phyloP scores from a whole-genome alignment of 805 yeast species.

The Millerozyma acaciae region DNA sequence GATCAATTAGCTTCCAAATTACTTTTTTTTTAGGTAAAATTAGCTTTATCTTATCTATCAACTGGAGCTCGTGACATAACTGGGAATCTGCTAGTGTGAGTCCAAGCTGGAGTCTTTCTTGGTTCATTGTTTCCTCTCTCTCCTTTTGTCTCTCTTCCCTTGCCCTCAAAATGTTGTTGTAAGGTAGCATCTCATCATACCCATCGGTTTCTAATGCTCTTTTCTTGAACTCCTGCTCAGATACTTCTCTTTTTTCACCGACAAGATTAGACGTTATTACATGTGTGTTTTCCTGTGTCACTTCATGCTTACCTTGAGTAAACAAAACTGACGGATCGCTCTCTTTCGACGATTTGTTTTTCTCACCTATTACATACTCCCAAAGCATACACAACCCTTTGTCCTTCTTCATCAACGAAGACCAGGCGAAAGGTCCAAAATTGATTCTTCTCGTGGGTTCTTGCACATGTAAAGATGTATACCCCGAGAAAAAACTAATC shows the following conservation, averaged over 20 bases:
- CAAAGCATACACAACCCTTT: slow-evolving; percentile 29
- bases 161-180: slow-evolving; percentile 18
- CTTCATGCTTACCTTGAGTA: slow-evolving; percentile 14
- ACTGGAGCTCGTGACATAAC: slow-evolving; percentile 20
- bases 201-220: slow-evolving; percentile 34
- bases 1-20: slow-evolving; percentile 37
- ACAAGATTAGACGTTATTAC: slow-evolving; percentile 13
- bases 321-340: slow-evolving; percentile 23
- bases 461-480: slow-evolving; percentile 27
- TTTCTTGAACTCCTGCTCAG: slow-evolving; percentile 26
- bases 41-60: slow-evolving; percentile 31
- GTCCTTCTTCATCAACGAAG: slow-evolving; percentile 34
- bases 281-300: slow-evolving; percentile 21
- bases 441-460: slow-evolving; percentile 27
- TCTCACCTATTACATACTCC: slow-evolving; percentile 23
- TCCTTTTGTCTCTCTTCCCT: slow-evolving; percentile 9
- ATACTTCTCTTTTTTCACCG: slow-evolving; percentile 5
- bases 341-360: slow-evolving; percentile 12
- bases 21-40: slow-evolving; percentile 37
- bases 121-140: slow-evolving; percentile 13
- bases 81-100: slow-evolving; percentile 32
- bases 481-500: slow-evolving; percentile 34
- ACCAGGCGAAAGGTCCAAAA: slow-evolving; percentile 39
- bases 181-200: slow-evolving; percentile 29
- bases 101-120: slow-evolving; percentile 24